Conservation (phyloP, 1,139 yeast genomes). For the Tardiomyces blankii region DNA sequence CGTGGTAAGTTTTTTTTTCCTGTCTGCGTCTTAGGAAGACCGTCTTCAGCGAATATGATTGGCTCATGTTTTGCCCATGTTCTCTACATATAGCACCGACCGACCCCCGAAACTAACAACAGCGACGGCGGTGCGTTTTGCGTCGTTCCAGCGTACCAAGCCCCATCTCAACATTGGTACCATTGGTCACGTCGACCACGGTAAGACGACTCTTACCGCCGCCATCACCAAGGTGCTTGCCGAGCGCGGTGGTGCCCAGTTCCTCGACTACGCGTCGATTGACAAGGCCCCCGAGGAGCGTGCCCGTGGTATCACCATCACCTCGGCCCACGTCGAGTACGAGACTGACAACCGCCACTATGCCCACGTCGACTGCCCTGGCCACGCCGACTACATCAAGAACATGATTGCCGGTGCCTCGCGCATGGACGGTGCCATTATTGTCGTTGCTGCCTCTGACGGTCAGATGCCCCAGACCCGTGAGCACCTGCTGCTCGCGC, state of each 20-base stretch:
- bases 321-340: conserved; percentile 95
- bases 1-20: no score
- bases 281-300: conserved; percentile 99
- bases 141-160: conserved; percentile 61
- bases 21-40: no score
- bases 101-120: no score
- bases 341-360: conserved; percentile 89
- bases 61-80: no score
- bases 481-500: conserved; percentile 94
- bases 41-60: no score
- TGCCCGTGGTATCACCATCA: conserved; percentile 98
- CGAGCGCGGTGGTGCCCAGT: conserved; percentile 80
- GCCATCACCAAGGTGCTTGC: conserved; percentile 95
- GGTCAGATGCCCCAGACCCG: conserved; percentile 99
- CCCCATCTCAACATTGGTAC: conserved; percentile 97
- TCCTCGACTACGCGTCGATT: conserved; percentile 86
- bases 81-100: no score
- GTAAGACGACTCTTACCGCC: conserved; percentile 96
- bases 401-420: conserved; percentile 99
- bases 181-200: conserved; percentile 96
- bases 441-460: conserved; percentile 97
- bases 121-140: no score
- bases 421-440: conserved; percentile 99
- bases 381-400: conserved; percentile 98
- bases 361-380: conserved; percentile 97